A percentile compares a stretch with the other conserved stretches of the same genome.
phyloP scores from a whole-genome alignment of 163 green algal genomes.

The Scenedesmus sp. region DNA sequence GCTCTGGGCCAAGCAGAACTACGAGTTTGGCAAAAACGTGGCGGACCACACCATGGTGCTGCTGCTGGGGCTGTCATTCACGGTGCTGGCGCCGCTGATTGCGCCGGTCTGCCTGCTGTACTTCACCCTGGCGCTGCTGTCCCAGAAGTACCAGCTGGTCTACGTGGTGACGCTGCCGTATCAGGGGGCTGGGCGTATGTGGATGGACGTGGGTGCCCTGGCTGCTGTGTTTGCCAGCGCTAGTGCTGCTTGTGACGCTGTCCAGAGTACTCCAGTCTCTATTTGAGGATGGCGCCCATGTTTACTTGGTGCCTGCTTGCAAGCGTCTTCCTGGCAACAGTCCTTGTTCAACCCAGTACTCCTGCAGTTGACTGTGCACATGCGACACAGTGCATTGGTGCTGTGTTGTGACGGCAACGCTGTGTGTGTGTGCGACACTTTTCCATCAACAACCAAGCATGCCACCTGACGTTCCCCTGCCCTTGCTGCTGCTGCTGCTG shows the following conservation, averaged over 20 bases:
- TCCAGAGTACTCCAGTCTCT: too few species aligned
- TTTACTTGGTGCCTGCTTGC: too few species aligned
- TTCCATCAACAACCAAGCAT: too few species aligned
- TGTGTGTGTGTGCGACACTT: not conserved
- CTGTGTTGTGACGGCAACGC: not conserved
- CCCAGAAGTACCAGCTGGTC: conserved; percentile 79
- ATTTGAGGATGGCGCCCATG: too few species aligned
- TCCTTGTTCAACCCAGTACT: too few species aligned
- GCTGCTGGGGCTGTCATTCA: conserved; percentile 82
- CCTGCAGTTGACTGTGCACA: too few species aligned
- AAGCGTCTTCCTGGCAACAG: too few species aligned
- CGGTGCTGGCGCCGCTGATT: conserved; percentile 74
- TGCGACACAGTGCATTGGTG: too few species aligned
- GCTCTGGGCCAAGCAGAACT: conserved; percentile 74
- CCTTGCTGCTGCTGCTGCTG: too few species aligned
- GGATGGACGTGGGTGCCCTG: conserved; percentile 27
- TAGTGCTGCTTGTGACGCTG: too few species aligned
- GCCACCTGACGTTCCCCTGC: too few species aligned
- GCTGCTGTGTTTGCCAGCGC: too few species aligned
- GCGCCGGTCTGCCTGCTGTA: conserved; percentile 75
- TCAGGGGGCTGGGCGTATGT: conserved; percentile 70
- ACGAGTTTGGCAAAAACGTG: conserved; percentile 63
- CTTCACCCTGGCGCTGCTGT: conserved; percentile 67
- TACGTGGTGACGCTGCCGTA: conserved; percentile 75
- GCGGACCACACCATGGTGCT: conserved; percentile 78